Base-by-base conservation (phyloP, 352 stramenopile genomes). In the Stramenopiles sp. region DNA sequence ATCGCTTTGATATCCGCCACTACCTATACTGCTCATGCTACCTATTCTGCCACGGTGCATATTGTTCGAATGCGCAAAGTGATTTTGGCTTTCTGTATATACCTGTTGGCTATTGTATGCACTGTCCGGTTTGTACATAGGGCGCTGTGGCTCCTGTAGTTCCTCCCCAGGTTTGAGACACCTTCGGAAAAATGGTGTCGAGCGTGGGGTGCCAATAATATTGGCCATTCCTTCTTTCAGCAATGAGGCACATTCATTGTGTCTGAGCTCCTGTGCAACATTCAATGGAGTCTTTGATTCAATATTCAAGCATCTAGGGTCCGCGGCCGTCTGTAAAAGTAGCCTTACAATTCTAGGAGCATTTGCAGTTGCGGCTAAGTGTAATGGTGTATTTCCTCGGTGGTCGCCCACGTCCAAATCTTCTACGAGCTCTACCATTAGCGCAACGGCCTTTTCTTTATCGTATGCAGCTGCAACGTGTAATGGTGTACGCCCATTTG, bases 301-400 rank as follows among this genome's bases (percentile, higher is more conserved):
- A 14, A 55, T 55, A 55, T 55, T 55, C 14, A 55, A 55, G 14
- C 39, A 55, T 55, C 39, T 55, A 4, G 83, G 44, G 67, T 87
- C 80, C 14, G 85, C 85, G 14, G 86, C 86, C 7, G 83, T 85
- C 76, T 85, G 83, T 31, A 89, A 80, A 32, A 89, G 82, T 32
- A 88, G 81, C 7, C 80, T 30, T 0, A 83, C 86, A 71, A 84
- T 84, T 25, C 80, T 76, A 27, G 83, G 30, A 22, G 85, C 81
- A 30, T 85, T 85, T 7, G 80, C 55, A 71, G 75, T 82, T 14
- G 82, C 81, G 29, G 86, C 86, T 71, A 83, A 76, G 67, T 89
- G 86, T 44, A 89, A 44, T 27, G 83, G 32, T 14, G 83, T 83
- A 29, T 87, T 81, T 4, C 85, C 86, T 30, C 30, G 44, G n/a